These are phyloP conservation scores for Cavenderia fasciculata DNA, from an alignment of 78 protist genomes.

Conservation along the genomic window DNA sequence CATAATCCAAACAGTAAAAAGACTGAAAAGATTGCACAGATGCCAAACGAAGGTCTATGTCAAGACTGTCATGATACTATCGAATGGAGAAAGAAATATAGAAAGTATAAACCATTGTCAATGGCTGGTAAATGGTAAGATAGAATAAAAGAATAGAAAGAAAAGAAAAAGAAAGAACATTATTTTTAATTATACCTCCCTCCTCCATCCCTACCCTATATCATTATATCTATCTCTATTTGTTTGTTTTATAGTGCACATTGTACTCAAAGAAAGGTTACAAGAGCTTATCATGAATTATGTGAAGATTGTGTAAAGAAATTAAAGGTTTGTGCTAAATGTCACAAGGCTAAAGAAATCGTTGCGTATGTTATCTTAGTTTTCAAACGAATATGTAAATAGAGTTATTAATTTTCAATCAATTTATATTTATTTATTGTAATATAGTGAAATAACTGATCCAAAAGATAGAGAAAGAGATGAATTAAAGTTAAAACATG, in stretches of 20 bases:
- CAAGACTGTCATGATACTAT: constrained; percentile 81
- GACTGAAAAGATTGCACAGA: constrained; percentile 68
- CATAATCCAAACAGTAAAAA: constrained; percentile 84
- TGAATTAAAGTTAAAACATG: constrained; percentile 41
- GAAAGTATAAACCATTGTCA: constrained; percentile 90
- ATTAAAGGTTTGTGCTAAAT: constrained; percentile 83
- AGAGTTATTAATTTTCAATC: not conserved
- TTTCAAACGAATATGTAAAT: not conserved
- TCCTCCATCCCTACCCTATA: not conserved
- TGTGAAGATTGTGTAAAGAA: constrained; percentile 79
- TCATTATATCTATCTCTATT: not conserved
- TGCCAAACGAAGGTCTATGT: constrained; percentile 89
- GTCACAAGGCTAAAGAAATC: constrained; percentile 62
- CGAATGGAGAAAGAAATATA: constrained; percentile 89
- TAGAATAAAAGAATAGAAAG: not conserved
- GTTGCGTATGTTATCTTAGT: not conserved
- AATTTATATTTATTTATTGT: not conserved
- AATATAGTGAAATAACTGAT: constrained; percentile 23
- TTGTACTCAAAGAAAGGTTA: constrained; percentile 49
- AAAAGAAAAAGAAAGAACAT: not conserved
- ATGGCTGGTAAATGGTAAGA: constrained; percentile 81
- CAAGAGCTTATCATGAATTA: constrained; percentile 75
- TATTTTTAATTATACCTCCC: not conserved
- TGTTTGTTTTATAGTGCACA: constrained; percentile 9
- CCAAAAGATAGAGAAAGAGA: constrained; percentile 50